Evolutionary conservation across 495 filamentous ascomycete species (phyloP).

Genomic region (Neurospora sp.): DNA sequence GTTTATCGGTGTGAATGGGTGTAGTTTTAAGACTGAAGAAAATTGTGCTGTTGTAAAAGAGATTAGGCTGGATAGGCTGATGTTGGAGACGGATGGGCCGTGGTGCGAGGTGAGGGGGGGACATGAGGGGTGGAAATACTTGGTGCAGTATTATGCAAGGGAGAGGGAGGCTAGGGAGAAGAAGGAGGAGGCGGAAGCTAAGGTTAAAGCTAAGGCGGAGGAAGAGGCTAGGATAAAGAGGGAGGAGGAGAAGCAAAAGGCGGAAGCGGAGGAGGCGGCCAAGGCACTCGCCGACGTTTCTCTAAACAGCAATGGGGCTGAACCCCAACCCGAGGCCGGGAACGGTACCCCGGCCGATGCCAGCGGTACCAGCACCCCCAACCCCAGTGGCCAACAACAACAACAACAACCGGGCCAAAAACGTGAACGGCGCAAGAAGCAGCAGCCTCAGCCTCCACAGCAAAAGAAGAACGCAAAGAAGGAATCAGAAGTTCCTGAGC

Average conservation of each 20-base stretch:
- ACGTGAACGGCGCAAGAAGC: conserved; percentile 4
- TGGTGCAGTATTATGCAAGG: conserved; percentile 26
- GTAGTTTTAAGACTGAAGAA: conserved; percentile 84
- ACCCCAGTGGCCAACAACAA: background rate
- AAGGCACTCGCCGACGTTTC: background rate
- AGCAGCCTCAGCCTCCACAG: conserved; percentile 16
- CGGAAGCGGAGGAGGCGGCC: background rate
- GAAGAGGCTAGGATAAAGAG: background rate
- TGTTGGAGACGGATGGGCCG: conserved; percentile 91
- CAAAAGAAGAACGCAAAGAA: conserved; percentile 35
- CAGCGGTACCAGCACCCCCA: background rate
- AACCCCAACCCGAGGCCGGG: background rate
- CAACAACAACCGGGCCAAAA: background rate
- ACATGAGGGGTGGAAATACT: conserved; percentile 51
- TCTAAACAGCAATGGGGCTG: background rate
- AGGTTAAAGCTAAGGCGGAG: background rate
- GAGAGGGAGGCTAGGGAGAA: background rate
- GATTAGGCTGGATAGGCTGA: conserved; percentile 61
- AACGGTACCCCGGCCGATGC: background rate
- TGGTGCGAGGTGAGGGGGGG: conserved; percentile 67
- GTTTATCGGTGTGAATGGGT: conserved; percentile 83
- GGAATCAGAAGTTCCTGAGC: conserved; percentile 34
- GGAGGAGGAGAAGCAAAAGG: background rate
- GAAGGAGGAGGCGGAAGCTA: background rate
- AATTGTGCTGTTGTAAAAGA: conserved; percentile 72